Evolutionary conservation across 768 basidiomycete genomes (phyloP).

Genomic region (Pulveroboletus sp.): DNA sequence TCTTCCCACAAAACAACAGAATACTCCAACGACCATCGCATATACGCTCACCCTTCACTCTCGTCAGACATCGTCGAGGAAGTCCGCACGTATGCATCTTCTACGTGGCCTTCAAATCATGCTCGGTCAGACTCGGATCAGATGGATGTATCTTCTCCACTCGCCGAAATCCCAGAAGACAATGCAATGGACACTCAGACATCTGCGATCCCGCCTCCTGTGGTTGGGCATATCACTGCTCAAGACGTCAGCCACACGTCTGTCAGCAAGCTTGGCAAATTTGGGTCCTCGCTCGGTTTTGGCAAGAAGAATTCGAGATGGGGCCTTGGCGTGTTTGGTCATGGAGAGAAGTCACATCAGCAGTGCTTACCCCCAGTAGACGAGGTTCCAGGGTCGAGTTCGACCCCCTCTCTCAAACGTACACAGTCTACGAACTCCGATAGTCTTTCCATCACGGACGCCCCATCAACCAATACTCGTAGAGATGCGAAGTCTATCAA

Average conservation of each 20-base stretch:
- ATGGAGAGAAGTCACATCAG: slow-evolving; percentile 62
- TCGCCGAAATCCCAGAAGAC: slow-evolving; percentile 41
- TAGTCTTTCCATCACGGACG: slow-evolving; percentile 56
- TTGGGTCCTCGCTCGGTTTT: slow-evolving; percentile 53
- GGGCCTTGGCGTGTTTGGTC: slow-evolving; percentile 66
- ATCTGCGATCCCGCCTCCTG: slow-evolving; percentile 44
- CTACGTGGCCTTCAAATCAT: slow-evolving; percentile 28
- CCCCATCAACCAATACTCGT: slow-evolving; percentile 34
- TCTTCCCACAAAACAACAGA: slow-evolving; percentile 34
- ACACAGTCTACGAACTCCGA: slow-evolving; percentile 75
- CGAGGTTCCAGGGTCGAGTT: slow-evolving; percentile 54
- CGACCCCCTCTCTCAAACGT: slow-evolving; percentile 68
- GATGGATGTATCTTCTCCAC: slow-evolving; percentile 58
- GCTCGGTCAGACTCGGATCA: slow-evolving; percentile 29
- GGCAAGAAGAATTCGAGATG: slow-evolving; percentile 68
- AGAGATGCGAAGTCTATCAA: slow-evolving; percentile 70
- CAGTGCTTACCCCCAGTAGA: slow-evolving; percentile 65
- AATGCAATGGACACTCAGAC: slow-evolving; percentile 45
- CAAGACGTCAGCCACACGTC: slow-evolving; percentile 39
- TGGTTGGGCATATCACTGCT: slow-evolving; percentile 32
- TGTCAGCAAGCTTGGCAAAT: slow-evolving; percentile 52
- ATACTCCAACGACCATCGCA: slow-evolving; percentile 29
- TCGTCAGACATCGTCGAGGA: slow-evolving; percentile 28
- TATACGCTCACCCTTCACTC: slow-evolving; percentile 33
- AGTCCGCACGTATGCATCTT: slow-evolving; percentile 20